Evolutionary conservation across 2,329 filamentous ascomycete genomes (phyloP), one percentile per base, ranked within the genome.

Genomic region (Niveomyces coronatus): DNA sequence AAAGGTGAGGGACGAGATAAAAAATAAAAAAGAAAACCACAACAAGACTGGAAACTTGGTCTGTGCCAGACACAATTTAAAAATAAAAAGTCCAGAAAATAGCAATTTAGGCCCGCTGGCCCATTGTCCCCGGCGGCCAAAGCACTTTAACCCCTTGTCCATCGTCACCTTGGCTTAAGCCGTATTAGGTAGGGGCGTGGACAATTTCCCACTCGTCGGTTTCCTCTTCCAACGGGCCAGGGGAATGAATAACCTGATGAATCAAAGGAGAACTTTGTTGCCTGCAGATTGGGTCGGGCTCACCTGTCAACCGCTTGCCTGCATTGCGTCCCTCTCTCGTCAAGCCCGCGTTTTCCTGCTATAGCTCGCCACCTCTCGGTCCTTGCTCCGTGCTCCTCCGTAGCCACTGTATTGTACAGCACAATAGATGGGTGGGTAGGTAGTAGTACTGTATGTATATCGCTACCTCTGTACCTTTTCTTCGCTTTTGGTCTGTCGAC

Each of bases 201-300:
- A n/a, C 32, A 40, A 36, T 36, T 41, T 41, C 39, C 34, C 39
- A 41, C 39, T 41, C 39, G 22, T 41, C 34, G 39, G 39, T 32
- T 40, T n/a, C 39, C 37, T 29, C 33, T 41, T 41, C 23, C 28
- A 37, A 32, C 39, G n/a, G n/a, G n/a, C n/a, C n/a, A 41, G 39
- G 39, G 33, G 23, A 35, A 35, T 36, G 38, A 40, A 31, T 39
- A 13, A 24, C n/a, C n/a, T n/a, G n/a, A n/a, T n/a, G n/a, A n/a
- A n/a, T 31, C 28, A 41, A 41, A 33, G 34, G 39, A 33, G 37
- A 39, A 41, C 11, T 26, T 24, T 30, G 27, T 18, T 14, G 18
- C 38, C n/a, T n/a, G n/a, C n/a, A n/a, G n/a, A n/a, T 24, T 31
- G 38, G 22, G 24, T 18, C 16, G 5, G 13, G 24, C 27, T 31